Conservation (phyloP, 306 rosid species). For the Vigna hirtella region DNA sequence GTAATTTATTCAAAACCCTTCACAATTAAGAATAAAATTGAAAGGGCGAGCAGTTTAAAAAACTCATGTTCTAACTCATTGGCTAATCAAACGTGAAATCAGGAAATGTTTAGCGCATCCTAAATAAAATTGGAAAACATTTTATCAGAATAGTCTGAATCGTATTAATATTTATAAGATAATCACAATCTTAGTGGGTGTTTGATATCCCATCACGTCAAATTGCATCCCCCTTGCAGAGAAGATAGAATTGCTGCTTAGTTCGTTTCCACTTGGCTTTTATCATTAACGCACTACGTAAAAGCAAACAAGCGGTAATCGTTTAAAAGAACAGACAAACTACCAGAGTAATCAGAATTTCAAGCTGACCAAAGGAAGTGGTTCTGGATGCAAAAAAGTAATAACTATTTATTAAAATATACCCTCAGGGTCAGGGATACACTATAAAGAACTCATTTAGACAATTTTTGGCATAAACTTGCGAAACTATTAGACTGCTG, state of each 20-base stretch:
- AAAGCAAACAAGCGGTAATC: not conserved
- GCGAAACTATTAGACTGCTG: slow-evolving; percentile 6
- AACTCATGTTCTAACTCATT: not conserved
- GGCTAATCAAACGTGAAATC: not conserved
- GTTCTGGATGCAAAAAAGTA: not conserved
- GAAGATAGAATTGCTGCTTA: not conserved
- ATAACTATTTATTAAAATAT: not conserved
- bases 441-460: slow-evolving; percentile 1
- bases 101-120: not conserved
- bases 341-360: slow-evolving; percentile 13
- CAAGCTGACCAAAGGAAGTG: not conserved
- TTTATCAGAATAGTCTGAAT: not conserved
- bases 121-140: not conserved
- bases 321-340: not conserved
- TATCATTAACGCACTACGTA: not conserved
- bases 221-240: not conserved
- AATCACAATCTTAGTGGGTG: not conserved
- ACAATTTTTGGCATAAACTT: slow-evolving; percentile 11
- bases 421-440: not conserved
- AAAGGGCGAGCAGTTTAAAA: not conserved
- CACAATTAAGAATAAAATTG: not conserved
- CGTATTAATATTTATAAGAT: not conserved
- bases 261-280: not conserved
- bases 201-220: not conserved
- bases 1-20: slow-evolving; percentile 23